phyloP scores from a whole-genome alignment of 306 rosid species.

The Prunus persica region Prunus_persica_NCBIv2 NC_034009.1:41357501-41358000 shows the following conservation, averaged over 20 bases:
- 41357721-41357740: constrained; percentile 77
- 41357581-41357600: not conserved
- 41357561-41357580: not conserved
- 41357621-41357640: not conserved
- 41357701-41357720: constrained; percentile 64
- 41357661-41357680: constrained; percentile 75
- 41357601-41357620: too few species aligned
- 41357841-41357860: constrained; percentile 70
- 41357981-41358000: constrained; percentile 66
- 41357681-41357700: constrained; percentile 75
- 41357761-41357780: constrained; percentile 65
- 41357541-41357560: not conserved
- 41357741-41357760: constrained; percentile 61
- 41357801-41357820: constrained; percentile 58
- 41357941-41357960: constrained; percentile 35
- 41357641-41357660: constrained; percentile 50
- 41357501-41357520: constrained; percentile 19
- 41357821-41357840: constrained; percentile 56
- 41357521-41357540: not conserved
- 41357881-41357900: constrained; percentile 8
- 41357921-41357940: not conserved
- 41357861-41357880: constrained; percentile 65
- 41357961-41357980: constrained; percentile 66
- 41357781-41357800: constrained; percentile 74
- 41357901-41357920: not conserved